Base-by-base conservation (phyloP, 306 rosid species). In the Citrullus amarus region DNA sequence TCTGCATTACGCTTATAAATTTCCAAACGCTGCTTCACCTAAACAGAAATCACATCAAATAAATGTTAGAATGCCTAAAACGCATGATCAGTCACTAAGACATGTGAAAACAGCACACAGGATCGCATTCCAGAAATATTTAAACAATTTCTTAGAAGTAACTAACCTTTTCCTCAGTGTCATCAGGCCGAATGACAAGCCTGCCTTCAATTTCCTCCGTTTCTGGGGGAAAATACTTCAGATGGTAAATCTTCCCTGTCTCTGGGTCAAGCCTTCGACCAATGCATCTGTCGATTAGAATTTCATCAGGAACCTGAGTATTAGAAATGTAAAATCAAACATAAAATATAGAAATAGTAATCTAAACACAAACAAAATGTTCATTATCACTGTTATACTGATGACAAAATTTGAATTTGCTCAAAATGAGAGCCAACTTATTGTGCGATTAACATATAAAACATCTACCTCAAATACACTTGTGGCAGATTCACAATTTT, bases 291-390 rank as follows among this genome's bases (percentile, higher is more conserved):
- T 95, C 92, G 91, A 92, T 87, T 88, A 95, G 97, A 91, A 85
- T 89, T 87, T 95, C 98, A 84, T 95, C 98, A 91, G 96, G 97
- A 88, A 95, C 98, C 98, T 95, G 98, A 85, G 87, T 86, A 89
- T 87, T 82, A 78, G 85, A 84, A 86, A 83, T 81, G 22, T 73
- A 73, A 51, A 71, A 73, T 73, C 61, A 73, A 71, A 80, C 53
- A 63, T n/a, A 32, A 48, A 25, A 18, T 79, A 62, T 50, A 65
- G 77, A 62, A 77, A 60, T 58, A 18, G 50, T 53, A 30, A 51
- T 75, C 66, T 56, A 16, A 56, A 36, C n/a, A n/a, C 32, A 9
- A 43, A 20, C 15, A 16, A 65, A 17, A 32, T 10, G 38, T 70
- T 70, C 60, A 50, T 25, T 22, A 22, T 36, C 74, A 30, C 68